phyloP scores from a whole-genome alignment of 148 eudicot genomes.

The Camellia lanceoleosa region DNA sequence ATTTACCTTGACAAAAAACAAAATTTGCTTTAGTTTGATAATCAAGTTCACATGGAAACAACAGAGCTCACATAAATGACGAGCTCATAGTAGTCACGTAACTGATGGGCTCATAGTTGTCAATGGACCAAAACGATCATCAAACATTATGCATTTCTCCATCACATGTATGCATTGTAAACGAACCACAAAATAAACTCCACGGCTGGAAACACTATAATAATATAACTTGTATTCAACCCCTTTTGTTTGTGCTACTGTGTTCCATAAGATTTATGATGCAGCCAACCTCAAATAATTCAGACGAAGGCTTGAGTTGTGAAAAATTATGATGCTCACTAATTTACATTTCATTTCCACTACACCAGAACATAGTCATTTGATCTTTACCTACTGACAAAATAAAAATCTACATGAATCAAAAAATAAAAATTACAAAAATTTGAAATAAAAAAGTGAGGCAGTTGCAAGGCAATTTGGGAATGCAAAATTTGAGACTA shows the following conservation, averaged over 20 bases:
- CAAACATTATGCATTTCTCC: neutral
- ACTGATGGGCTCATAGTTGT: neutral
- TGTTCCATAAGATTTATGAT: too few species aligned
- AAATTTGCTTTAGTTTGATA: neutral
- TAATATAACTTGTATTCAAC: too few species aligned
- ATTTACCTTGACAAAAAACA: neutral
- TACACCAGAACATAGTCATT: neutral
- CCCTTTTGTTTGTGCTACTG: neutral
- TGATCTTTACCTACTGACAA: too few species aligned
- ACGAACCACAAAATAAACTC: neutral
- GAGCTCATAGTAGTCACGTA: neutral
- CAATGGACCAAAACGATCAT: neutral
- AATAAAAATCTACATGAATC: too few species aligned
- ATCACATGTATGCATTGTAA: neutral
- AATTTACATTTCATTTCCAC: neutral
- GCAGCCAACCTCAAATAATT: too few species aligned
- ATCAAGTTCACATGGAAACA: neutral
- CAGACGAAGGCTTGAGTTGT: neutral
- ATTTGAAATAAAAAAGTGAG: too few species aligned
- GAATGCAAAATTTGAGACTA: too few species aligned
- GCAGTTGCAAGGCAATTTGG: too few species aligned
- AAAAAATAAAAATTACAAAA: too few species aligned
- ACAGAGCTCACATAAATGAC: neutral
- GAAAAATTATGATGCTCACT: neutral
- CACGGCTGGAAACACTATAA: neutral